Evolutionary conservation across 2,329 filamentous ascomycete species (phyloP).

Genomic region (Ophiobolus disseminans): DNA sequence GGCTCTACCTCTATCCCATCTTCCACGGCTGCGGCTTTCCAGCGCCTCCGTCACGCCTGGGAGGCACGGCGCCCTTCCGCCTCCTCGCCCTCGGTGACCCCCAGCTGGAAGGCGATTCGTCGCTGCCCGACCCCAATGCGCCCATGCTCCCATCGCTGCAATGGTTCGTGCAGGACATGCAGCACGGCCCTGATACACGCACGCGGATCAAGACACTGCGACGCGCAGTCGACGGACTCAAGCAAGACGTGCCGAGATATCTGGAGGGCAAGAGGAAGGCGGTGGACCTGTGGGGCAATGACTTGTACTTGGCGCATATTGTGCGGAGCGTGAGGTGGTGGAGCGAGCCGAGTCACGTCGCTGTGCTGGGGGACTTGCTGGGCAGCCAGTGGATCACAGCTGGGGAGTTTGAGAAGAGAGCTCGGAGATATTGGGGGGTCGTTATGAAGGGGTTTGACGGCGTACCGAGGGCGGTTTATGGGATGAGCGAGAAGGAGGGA

Average conservation of each 20-base stretch:
- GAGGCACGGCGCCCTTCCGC: slow-evolving; percentile 74
- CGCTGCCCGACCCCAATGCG: slow-evolving; percentile 63
- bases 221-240: slow-evolving; percentile 27
- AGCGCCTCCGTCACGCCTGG: slow-evolving; percentile 15
- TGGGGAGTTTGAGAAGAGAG: slow-evolving; percentile 79
- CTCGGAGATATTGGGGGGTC: slow-evolving; percentile 77
- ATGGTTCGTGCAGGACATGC: slow-evolving; percentile 37
- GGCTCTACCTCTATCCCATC: slow-evolving; percentile 87
- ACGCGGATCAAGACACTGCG: slow-evolving; percentile 14
- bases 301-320: slow-evolving; percentile 92
- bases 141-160: slow-evolving; percentile 52
- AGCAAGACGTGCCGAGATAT: slow-evolving; percentile 70
- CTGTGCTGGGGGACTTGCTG: slow-evolving; percentile 87
- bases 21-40: slow-evolving; percentile 84
- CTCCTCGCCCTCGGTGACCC: slow-evolving; percentile 89
- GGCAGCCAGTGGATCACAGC: slow-evolving; percentile 95
- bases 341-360: slow-evolving; percentile 82
- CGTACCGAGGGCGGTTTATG: slow-evolving; percentile 56
- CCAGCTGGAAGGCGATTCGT: slow-evolving; percentile 90
- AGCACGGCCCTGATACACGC: slow-evolving; percentile 20
- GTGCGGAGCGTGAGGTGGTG: slow-evolving; percentile 86
- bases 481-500: slow-evolving; percentile 8
- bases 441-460: slow-evolving; percentile 75
- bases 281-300: slow-evolving; percentile 90
- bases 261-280: slow-evolving; percentile 75